Conservation (phyloP, 306 rosid genomes). For the Castanea sativa region DNA sequence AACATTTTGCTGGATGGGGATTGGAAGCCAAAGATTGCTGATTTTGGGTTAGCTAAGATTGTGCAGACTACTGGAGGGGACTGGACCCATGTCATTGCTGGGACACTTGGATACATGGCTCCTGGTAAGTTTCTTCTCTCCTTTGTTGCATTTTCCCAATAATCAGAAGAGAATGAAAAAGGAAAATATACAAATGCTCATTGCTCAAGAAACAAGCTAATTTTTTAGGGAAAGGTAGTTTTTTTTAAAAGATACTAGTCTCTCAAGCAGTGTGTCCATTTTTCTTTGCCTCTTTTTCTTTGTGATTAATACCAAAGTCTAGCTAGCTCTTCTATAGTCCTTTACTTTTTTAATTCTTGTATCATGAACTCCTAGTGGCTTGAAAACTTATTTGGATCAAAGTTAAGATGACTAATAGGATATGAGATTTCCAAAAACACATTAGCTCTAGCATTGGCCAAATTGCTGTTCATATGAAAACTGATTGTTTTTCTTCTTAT, state of each 20-base stretch:
- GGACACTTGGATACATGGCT: slow-evolving; percentile 84
- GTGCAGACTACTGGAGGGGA: slow-evolving; percentile 58
- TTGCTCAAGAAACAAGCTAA: background rate
- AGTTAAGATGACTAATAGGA: background rate
- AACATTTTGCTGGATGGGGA: slow-evolving; percentile 73
- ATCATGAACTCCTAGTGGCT: background rate
- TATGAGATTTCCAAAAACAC: background rate
- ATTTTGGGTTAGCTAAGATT: slow-evolving; percentile 87
- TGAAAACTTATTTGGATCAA: background rate
- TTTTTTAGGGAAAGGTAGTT: background rate
- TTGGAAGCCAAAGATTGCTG: slow-evolving; percentile 91
- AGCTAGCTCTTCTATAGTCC: too few relatives aligned
- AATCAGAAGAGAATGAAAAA: too few relatives aligned
- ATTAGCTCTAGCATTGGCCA: background rate
- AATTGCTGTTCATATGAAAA: background rate
- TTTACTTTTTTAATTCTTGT: background rate
- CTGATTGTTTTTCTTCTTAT: slow-evolving; percentile 21
- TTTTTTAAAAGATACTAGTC: background rate
- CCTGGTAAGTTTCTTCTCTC: slow-evolving; percentile 56
- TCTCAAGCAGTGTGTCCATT: too few relatives aligned
- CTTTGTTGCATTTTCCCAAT: background rate
- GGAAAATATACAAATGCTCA: background rate
- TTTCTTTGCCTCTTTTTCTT: too few relatives aligned
- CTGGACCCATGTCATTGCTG: slow-evolving; percentile 71
- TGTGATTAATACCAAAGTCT: too few relatives aligned